Conservation (phyloP, 2,329 filamentous ascomycete species). For the Tolypocladium paradoxum region DNA sequence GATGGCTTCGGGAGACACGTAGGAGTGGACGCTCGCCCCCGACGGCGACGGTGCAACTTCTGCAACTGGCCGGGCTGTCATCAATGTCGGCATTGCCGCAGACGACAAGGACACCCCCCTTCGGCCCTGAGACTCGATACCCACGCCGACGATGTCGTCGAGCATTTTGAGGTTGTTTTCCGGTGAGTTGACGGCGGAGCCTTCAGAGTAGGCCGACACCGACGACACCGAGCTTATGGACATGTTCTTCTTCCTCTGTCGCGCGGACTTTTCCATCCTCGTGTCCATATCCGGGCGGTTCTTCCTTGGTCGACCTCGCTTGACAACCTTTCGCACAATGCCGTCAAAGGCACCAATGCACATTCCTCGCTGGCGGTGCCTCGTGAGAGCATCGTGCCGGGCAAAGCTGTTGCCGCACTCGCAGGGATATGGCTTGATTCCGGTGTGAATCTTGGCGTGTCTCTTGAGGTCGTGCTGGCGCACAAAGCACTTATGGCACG, state of each 20-base stretch:
- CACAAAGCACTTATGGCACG: constrained; percentile 92
- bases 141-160: constrained; percentile 38
- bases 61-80: constrained; percentile 21
- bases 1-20: constrained; percentile 36
- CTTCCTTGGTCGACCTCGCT: constrained; percentile 55
- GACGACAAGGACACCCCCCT: constrained; percentile 32
- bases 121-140: constrained; percentile 7
- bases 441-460: constrained; percentile 94
- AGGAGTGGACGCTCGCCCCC: constrained; percentile 25
- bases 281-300: constrained; percentile 45
- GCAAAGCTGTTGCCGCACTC: constrained; percentile 92
- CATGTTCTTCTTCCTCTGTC: constrained; percentile 45
- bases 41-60: constrained; percentile 29
- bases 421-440: constrained; percentile 90
- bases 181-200: constrained; percentile 44
- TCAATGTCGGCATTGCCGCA: constrained; percentile 27
- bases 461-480: constrained; percentile 95
- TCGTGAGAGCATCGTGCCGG: constrained; percentile 85
- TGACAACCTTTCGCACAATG: constrained; percentile 47
- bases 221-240: constrained; percentile 39
- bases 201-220: constrained; percentile 45
- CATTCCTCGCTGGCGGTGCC: constrained; percentile 91
- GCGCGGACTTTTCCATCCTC: constrained; percentile 44
- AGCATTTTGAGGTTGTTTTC: constrained; percentile 34
- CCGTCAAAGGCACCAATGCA: constrained; percentile 92